Evolutionary conservation across 2,329 filamentous ascomycete species (phyloP).

Genomic region (Pseudogymnoascus destructans): DNA sequence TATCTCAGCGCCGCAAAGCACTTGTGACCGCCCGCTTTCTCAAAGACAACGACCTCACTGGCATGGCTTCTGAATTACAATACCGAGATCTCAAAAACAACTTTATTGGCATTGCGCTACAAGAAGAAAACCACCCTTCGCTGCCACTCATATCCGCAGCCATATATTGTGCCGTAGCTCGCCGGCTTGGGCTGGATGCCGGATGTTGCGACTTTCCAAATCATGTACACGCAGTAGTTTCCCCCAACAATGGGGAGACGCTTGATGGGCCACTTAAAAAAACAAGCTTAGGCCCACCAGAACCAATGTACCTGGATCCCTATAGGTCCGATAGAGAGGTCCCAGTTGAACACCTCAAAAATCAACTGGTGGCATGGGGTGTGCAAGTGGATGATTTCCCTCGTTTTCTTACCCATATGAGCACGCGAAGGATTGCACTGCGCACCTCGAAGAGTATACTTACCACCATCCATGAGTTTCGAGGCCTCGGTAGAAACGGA

Average conservation of each 20-base stretch:
- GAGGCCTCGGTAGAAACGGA: constrained; percentile 20
- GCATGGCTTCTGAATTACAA: constrained; percentile 49
- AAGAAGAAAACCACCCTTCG: constrained; percentile 59
- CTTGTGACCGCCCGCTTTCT: constrained; percentile 57
- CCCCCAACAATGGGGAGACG: constrained; percentile 44
- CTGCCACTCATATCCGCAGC: constrained; percentile 75
- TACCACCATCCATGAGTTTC: constrained; percentile 48
- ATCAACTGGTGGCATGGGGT: constrained; percentile 38
- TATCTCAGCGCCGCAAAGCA: constrained; percentile 55
- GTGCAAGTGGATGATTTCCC: constrained; percentile 32
- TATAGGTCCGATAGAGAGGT: constrained; percentile 61
- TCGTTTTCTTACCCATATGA: constrained; percentile 51
- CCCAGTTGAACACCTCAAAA: constrained; percentile 41
- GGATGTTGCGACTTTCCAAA: constrained; percentile 70
- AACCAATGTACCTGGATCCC: constrained; percentile 72
- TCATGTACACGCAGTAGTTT: constrained; percentile 72
- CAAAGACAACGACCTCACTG: constrained; percentile 52
- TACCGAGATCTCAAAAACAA: constrained; percentile 79
- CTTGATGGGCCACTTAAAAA: constrained; percentile 38
- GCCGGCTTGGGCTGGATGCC: constrained; percentile 60
- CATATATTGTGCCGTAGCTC: constrained; percentile 73
- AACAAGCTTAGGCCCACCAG: constrained; percentile 29
- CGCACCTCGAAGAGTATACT: constrained; percentile 73
- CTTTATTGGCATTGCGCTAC: constrained; percentile 71
- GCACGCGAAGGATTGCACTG: constrained; percentile 53